These are phyloP conservation scores for Debaryomycetaceae sp. DNA, from an alignment of 1,139 yeast species.

Conservation along the genomic window DNA sequence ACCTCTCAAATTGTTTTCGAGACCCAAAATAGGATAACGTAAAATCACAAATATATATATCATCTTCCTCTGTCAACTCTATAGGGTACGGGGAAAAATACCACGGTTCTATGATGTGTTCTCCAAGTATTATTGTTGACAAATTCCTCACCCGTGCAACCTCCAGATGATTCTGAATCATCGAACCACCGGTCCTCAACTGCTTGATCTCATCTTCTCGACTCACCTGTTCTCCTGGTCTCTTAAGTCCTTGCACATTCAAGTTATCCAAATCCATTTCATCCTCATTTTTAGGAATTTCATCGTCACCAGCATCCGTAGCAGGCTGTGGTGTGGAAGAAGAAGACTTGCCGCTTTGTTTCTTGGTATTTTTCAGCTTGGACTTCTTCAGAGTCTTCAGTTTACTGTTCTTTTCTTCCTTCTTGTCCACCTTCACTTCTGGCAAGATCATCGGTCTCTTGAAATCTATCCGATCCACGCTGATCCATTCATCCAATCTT, in stretches of 20 bases:
- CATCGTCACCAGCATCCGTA: conserved; percentile 18
- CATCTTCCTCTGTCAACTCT: conserved; percentile 89
- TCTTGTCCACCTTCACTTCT: conserved; percentile 53
- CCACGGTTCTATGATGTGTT: conserved; percentile 96
- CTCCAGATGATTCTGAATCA: conserved; percentile 89
- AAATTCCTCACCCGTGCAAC: conserved; percentile 89
- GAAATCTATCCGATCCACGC: conserved; percentile 66
- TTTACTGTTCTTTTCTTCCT: conserved; percentile 27
- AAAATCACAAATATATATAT: conserved; percentile 86
- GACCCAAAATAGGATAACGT: conserved; percentile 88
- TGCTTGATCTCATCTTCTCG: conserved; percentile 92
- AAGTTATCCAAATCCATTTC: conserved; percentile 84
- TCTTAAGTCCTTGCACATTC: conserved; percentile 74
- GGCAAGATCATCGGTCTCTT: conserved; percentile 69
- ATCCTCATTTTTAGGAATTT: conserved; percentile 44
- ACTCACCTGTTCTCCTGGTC: conserved; percentile 67
- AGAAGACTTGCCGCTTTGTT: conserved; percentile 4
- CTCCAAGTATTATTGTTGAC: conserved; percentile 75
- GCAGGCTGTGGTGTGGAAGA: conserved; percentile 21
- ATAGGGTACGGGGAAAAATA: conserved; percentile 96
- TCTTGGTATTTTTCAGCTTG: conserved; percentile 21
- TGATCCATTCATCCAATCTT: conserved; percentile 88
- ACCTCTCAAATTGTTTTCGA: conserved; percentile 85
- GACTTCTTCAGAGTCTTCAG: conserved; percentile 22
- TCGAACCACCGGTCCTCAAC: conserved; percentile 88